These are phyloP conservation scores for Blastobotrys mokoenaii DNA, from an alignment of 805 yeast species.

Conservation along the genomic window DNA sequence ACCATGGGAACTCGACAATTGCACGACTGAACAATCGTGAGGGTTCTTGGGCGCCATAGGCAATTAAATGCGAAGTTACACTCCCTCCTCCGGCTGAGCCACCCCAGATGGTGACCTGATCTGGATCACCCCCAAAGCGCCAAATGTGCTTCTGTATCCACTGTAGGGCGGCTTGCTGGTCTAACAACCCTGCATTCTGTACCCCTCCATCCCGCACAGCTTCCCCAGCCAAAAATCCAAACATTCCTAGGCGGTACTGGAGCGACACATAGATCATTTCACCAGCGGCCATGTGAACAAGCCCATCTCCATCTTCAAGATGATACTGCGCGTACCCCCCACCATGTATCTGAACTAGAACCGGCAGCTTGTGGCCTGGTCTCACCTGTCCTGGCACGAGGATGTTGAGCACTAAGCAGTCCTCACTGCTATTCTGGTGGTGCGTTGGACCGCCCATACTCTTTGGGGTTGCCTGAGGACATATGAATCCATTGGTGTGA, in stretches of 20 bases:
- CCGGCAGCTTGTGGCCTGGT: constrained; percentile 17
- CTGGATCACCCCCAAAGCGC: constrained; percentile 32
- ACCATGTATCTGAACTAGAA: constrained; percentile 31
- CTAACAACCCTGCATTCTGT: constrained; percentile 31
- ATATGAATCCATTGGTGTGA: constrained; percentile 1
- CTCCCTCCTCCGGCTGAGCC: constrained; percentile 31
- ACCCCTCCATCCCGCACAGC: constrained; percentile 19
- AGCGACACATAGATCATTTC: constrained; percentile 24
- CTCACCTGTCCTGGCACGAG: too few species aligned
- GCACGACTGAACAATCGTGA: constrained; percentile 9
- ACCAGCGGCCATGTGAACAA: constrained; percentile 13
- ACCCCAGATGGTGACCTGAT: constrained; percentile 31
- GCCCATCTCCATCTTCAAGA: constrained; percentile 18
- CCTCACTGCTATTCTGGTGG: neutral
- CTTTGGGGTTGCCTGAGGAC: neutral
- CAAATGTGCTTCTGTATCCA: constrained; percentile 32
- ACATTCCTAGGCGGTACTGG: constrained; percentile 30
- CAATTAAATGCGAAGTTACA: constrained; percentile 11
- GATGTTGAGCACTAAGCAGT: neutral
- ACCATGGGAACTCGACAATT: constrained; percentile 11
- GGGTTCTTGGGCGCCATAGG: constrained; percentile 9
- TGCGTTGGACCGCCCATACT: neutral
- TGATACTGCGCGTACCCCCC: constrained; percentile 28
- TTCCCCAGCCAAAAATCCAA: constrained; percentile 29
- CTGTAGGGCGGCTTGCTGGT: constrained; percentile 29